phyloP scores from a whole-genome alignment of 805 yeast genomes.

The Metschnikowia matae region DNA sequence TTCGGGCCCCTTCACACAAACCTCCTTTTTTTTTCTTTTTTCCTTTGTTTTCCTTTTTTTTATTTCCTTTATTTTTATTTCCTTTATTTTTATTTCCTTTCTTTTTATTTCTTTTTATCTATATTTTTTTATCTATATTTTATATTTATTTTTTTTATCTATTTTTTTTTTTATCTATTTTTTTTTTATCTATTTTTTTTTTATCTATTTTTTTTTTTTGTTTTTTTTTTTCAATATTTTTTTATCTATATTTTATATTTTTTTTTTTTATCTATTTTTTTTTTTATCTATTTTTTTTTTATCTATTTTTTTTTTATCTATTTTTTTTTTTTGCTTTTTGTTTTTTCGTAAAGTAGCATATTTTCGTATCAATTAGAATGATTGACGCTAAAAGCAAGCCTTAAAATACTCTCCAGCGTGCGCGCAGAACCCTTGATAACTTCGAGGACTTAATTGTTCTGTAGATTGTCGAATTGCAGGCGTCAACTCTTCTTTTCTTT shows the following conservation, averaged over 20 bases:
- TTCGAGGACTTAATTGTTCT: neutral
- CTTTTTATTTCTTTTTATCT: too few species aligned
- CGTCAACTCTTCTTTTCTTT: neutral
- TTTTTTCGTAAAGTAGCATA: neutral
- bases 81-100: too few species aligned
- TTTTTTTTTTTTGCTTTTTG: neutral
- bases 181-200: too few species aligned
- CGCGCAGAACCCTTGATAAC: neutral
- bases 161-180: too few species aligned
- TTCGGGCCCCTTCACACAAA: neutral
- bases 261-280: neutral
- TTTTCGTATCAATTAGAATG: neutral
- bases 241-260: neutral
- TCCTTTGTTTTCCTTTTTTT: too few species aligned
- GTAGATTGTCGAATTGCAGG: neutral
- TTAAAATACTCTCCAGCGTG: neutral
- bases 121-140: too few species aligned
- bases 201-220: too few species aligned
- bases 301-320: neutral
- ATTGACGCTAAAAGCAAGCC: neutral
- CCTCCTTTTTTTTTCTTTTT: neutral
- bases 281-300: neutral
- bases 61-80: too few species aligned
- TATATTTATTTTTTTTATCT: too few species aligned
- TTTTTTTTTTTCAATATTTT: too few species aligned